A percentile compares a stretch with the other conserved stretches of the same genome.
These are phyloP conservation scores for Melaleuca alternifolia DNA, from an alignment of 345 rosid genomes.

Conservation along the genomic window DNA sequence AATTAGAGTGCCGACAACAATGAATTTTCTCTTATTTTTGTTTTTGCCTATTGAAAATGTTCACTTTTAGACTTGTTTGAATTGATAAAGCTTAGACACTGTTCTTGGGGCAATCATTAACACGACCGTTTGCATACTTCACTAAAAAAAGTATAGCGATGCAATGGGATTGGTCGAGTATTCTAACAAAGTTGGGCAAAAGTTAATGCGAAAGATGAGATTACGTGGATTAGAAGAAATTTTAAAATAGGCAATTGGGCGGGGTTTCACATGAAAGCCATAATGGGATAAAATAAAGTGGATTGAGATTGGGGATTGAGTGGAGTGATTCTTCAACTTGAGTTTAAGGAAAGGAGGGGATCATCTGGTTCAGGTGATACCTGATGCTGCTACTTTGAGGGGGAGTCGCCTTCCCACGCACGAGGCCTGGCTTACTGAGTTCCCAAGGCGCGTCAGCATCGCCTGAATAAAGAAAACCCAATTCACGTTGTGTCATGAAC, in stretches of 20 bases:
- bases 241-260: not conserved
- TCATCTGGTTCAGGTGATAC: constrained; percentile 3
- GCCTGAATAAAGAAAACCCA: not conserved
- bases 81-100: not conserved
- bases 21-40: too few species aligned
- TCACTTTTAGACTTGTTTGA: not conserved
- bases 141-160: not conserved
- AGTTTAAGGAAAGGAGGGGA: not conserved
- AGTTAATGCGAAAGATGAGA: not conserved
- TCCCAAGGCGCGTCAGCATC: too few species aligned
- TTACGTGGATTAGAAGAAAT: not conserved
- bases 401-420: not conserved
- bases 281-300: not conserved
- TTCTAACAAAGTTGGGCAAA: not conserved
- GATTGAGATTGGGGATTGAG: not conserved
- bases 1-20: too few species aligned
- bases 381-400: not conserved
- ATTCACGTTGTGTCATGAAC: not conserved
- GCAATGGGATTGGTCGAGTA: not conserved
- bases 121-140: not conserved
- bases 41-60: too few species aligned
- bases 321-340: not conserved
- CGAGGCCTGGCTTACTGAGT: not conserved
- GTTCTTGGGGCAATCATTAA: not conserved
- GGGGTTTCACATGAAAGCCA: not conserved